phyloP scores from a whole-genome alignment of 1,284 basidiomycete genomes.

The Irpex sp. region DNA sequence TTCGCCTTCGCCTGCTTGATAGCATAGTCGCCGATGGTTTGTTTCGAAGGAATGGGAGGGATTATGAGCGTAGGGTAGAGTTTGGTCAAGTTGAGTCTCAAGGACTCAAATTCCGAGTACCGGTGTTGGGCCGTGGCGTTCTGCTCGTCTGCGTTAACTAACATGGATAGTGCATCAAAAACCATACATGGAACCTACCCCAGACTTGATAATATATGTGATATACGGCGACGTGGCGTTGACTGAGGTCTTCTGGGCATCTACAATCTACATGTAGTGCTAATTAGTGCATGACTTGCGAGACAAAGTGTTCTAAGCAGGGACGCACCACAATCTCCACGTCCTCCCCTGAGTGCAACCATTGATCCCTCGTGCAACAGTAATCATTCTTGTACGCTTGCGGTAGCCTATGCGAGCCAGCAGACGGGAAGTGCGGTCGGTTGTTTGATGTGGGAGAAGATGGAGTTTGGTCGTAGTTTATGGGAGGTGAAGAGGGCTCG shows the following conservation, averaged over 20 bases:
- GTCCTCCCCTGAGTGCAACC: slow-evolving; percentile 78
- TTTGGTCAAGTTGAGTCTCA: slow-evolving; percentile 80
- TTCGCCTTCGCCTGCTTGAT: slow-evolving; percentile 97
- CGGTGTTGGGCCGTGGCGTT: slow-evolving; percentile 83
- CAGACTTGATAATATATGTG: slow-evolving; percentile 89
- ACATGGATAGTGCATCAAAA: slow-evolving; percentile 10
- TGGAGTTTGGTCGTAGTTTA: slow-evolving; percentile 33
- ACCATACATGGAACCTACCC: slow-evolving; percentile 51
- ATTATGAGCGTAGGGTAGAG: slow-evolving; percentile 97
- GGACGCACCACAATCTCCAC: slow-evolving; percentile 67
- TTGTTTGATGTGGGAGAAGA: slow-evolving; percentile 34
- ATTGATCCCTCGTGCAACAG: slow-evolving; percentile 70
- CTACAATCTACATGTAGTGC: slow-evolving; percentile 64
- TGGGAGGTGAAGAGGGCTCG: slow-evolving; percentile 58
- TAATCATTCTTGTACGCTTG: slow-evolving; percentile 65
- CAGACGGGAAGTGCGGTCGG: slow-evolving; percentile 51
- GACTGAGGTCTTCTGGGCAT: slow-evolving; percentile 92
- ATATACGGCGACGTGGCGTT: slow-evolving; percentile 90
- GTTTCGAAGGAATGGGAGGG: slow-evolving; percentile 97
- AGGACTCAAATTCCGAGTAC: slow-evolving; percentile 97
- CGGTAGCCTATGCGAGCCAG: slow-evolving; percentile 48
- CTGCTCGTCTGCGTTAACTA: slow-evolving; percentile 36
- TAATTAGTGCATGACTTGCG: not conserved
- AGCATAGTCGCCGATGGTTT: slow-evolving; percentile 94
- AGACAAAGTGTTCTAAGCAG: slow-evolving; percentile 1